Evolutionary conservation across 805 yeast genomes (phyloP).

Genomic region (Danielia oregonensis): DNA sequence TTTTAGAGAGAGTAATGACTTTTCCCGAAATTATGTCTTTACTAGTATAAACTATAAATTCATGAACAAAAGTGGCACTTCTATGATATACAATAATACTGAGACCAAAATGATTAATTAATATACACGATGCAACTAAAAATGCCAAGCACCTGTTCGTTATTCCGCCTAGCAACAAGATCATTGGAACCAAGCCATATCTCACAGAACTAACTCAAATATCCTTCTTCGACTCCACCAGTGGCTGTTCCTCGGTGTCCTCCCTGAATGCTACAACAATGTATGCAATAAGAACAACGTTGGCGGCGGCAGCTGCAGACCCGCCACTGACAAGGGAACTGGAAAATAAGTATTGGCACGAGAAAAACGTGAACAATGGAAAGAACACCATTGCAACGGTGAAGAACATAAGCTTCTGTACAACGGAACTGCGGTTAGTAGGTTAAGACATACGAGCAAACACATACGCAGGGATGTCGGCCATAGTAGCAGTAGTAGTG

Average conservation of each 20-base stretch:
- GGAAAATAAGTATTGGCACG: slow-evolving; percentile 42
- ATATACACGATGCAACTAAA: no score
- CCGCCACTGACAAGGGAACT: slow-evolving; percentile 75
- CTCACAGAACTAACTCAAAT: no score
- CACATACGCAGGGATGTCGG: slow-evolving; percentile 20
- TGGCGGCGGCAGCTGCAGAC: slow-evolving; percentile 72
- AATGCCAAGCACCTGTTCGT: no score
- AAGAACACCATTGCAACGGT: slow-evolving; percentile 72
- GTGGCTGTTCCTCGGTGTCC: slow-evolving; percentile 38
- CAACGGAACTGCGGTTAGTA: slow-evolving; percentile 65
- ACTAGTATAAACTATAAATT: no score
- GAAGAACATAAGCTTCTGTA: slow-evolving; percentile 66
- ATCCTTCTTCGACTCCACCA: slow-evolving; percentile 37
- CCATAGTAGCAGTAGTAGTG: slow-evolving; percentile 5
- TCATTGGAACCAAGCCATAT: no score
- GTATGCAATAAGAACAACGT: slow-evolving; percentile 68
- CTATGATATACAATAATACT: no score
- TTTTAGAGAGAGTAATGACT: no score
- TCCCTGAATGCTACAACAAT: slow-evolving; percentile 73
- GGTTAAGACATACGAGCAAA: no score
- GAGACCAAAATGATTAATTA: no score
- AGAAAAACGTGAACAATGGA: slow-evolving; percentile 64
- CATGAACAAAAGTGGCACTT: no score
- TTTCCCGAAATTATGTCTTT: no score
- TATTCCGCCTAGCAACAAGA: no score